These are phyloP conservation scores for Aquilaria agallochum DNA, from an alignment of 441 rosid species.

Conservation along the genomic window DNA sequence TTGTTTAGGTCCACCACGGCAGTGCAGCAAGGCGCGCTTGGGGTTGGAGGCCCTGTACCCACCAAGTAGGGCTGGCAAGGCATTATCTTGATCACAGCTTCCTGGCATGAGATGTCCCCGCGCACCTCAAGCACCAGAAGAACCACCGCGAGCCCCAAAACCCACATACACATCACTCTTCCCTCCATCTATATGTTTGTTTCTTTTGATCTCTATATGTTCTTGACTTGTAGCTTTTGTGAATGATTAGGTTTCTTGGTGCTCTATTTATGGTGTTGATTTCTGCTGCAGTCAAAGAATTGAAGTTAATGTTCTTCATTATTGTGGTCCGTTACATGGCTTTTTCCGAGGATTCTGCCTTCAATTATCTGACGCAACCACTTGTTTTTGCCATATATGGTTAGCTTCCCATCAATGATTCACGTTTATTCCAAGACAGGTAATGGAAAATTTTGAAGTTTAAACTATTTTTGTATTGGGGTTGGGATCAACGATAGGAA, in stretches of 20 bases:
- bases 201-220: neutral
- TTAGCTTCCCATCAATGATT: too few species aligned
- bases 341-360: too few species aligned
- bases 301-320: too few species aligned
- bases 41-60: neutral
- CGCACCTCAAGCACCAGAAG: neutral
- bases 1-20: neutral
- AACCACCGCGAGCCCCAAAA: neutral
- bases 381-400: too few species aligned
- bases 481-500: too few species aligned
- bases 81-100: neutral
- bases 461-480: too few species aligned
- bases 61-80: slow-evolving; percentile 16
- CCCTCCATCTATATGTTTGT: neutral
- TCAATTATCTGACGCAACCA: too few species aligned
- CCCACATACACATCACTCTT: slow-evolving; percentile 3
- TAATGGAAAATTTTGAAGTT: too few species aligned
- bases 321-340: too few species aligned
- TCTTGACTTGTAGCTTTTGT: neutral
- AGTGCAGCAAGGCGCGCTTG: slow-evolving; percentile 1
- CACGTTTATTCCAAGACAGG: too few species aligned
- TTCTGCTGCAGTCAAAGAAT: too few species aligned
- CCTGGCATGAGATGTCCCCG: slow-evolving; percentile 6
- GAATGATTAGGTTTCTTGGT: neutral
- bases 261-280: neutral